phyloP scores from a whole-genome alignment of 352 stramenopile genomes.

The Saprolegnia parasitica region DNA sequence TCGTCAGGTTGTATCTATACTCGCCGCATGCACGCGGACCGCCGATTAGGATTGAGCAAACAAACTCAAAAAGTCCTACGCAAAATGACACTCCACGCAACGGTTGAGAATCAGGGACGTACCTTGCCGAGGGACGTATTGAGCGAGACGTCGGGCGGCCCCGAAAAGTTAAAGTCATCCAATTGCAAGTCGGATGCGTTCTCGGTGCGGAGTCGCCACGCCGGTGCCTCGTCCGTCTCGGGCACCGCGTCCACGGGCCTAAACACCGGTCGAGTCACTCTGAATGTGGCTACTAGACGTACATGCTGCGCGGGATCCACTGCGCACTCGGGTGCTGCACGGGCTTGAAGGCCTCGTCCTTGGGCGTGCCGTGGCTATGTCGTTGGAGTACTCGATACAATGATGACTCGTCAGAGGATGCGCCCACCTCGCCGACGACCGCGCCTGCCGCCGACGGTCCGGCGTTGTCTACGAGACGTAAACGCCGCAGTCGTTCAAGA shows the following conservation, averaged over 20 bases:
- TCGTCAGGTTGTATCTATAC: no score
- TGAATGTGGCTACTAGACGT: neutral
- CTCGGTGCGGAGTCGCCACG: neutral
- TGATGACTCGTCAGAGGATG: neutral
- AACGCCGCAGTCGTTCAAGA: neutral
- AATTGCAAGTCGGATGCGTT: constrained; percentile 49
- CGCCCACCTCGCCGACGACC: neutral
- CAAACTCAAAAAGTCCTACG: constrained; percentile 68
- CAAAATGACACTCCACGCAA: neutral
- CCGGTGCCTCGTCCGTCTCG: constrained; percentile 20
- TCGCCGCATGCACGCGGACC: no score
- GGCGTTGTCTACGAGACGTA: neutral
- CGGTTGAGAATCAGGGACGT: neutral
- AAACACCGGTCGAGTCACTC: no score
- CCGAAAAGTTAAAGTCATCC: constrained; percentile 58
- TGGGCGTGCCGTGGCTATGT: neutral
- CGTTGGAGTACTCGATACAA: neutral
- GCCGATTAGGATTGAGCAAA: constrained; percentile 67
- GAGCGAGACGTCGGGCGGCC: constrained; percentile 37
- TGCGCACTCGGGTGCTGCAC: constrained; percentile 2
- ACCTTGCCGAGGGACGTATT: constrained; percentile 54
- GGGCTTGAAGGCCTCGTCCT: neutral
- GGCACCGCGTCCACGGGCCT: constrained; percentile 10
- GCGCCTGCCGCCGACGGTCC: neutral
- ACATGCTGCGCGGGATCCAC: constrained; percentile 5